Conservation (phyloP, 169 alveolate genomes). For the Cyclospora cayetanensis region DNA sequence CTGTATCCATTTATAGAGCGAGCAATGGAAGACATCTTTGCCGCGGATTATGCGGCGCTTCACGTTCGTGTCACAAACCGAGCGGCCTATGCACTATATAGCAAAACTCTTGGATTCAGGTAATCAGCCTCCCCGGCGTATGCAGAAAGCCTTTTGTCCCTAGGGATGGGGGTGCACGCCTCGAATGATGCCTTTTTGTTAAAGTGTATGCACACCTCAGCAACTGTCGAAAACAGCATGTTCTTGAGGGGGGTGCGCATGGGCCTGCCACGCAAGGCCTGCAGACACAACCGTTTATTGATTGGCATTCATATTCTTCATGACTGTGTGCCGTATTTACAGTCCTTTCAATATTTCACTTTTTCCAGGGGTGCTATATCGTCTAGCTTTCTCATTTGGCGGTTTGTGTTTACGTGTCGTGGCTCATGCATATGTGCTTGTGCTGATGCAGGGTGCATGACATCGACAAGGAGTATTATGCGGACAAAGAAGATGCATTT, state of each 20-base stretch:
- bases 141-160: not conserved
- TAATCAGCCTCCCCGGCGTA: not conserved
- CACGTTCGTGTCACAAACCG: conserved; percentile 93
- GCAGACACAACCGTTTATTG: no score
- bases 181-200: not conserved
- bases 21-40: conserved; percentile 88
- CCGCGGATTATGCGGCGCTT: conserved; percentile 87
- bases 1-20: not conserved
- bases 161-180: not conserved
- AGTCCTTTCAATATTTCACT: no score
- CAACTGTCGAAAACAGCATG: no score
- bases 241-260: no score
- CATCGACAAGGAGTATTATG: conserved; percentile 75
- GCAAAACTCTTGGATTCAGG: conserved; percentile 87
- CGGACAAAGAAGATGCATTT: conserved; percentile 80
- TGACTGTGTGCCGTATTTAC: no score
- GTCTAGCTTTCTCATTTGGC: no score
- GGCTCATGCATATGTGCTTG: not conserved
- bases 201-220: not conserved
- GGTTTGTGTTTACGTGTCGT: not conserved
- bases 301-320: no score
- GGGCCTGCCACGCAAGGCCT: no score
- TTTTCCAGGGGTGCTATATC: no score
- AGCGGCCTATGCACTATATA: conserved; percentile 92
- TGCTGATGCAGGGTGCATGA: conserved; percentile 57